Conservation (phyloP, 495 filamentous ascomycete species). For the Podospora appendiculata region DNA sequence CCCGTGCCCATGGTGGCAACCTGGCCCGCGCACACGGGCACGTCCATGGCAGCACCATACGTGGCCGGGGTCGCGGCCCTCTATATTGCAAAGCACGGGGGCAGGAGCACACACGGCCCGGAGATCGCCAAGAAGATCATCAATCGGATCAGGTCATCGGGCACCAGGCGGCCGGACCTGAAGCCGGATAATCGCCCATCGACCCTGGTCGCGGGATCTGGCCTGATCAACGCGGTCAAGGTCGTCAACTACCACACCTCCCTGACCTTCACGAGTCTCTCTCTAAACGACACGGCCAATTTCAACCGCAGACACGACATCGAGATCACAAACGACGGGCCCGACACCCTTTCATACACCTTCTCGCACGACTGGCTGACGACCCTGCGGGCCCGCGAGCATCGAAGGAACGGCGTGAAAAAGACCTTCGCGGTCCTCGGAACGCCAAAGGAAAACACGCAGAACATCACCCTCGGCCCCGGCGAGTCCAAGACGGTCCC, state of each 20-base stretch:
- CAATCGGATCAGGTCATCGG: slow-evolving; percentile 25
- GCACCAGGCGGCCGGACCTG: slow-evolving; percentile 17
- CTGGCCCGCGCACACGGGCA: background rate
- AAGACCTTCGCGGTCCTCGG: too few species aligned
- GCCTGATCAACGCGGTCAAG: slow-evolving; percentile 37
- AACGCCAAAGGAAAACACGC: too few species aligned
- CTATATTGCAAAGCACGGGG: slow-evolving; percentile 24
- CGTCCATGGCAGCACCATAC: slow-evolving; percentile 33
- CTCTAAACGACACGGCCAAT: slow-evolving; percentile 38
- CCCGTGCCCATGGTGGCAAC: background rate
- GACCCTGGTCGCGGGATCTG: slow-evolving; percentile 37
- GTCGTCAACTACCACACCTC: slow-evolving; percentile 30
- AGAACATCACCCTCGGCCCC: background rate
- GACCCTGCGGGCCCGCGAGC: background rate
- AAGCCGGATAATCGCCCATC: slow-evolving; percentile 28
- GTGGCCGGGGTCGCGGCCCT: slow-evolving; percentile 36
- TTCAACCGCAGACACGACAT: slow-evolving; percentile 28
- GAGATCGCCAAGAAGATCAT: slow-evolving; percentile 23
- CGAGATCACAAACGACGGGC: slow-evolving; percentile 35
- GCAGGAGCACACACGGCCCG: slow-evolving; percentile 26
- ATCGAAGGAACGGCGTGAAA: background rate
- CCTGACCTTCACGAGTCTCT: slow-evolving; percentile 29
- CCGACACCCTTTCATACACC: slow-evolving; percentile 24
- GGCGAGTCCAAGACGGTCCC: background rate
- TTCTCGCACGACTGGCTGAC: slow-evolving; percentile 4